Conservation (phyloP, 1,284 basidiomycete genomes). For the Hemileia vastatrix region DNA sequence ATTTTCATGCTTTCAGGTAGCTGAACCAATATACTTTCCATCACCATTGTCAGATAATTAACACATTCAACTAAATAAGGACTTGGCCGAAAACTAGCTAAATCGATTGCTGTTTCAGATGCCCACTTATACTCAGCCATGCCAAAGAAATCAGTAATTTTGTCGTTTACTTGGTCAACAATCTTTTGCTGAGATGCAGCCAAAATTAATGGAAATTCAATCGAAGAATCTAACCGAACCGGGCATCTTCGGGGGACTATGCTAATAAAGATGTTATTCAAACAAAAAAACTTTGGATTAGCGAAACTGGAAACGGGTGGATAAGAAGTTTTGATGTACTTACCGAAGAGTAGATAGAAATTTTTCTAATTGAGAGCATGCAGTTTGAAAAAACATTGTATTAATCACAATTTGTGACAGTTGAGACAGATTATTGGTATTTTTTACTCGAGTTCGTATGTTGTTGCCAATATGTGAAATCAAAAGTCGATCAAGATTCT, state of each 20-base stretch:
- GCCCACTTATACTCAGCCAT: slow-evolving; percentile 91
- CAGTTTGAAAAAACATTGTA: slow-evolving; percentile 79
- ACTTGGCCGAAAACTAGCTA: slow-evolving; percentile 53
- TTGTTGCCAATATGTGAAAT: slow-evolving; percentile 68
- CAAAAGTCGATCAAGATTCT: slow-evolving; percentile 81
- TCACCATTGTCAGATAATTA: slow-evolving; percentile 91
- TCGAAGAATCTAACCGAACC: slow-evolving; percentile 58
- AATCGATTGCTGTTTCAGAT: slow-evolving; percentile 50
- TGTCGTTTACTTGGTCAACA: slow-evolving; percentile 70
- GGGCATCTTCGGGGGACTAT: slow-evolving; percentile 73
- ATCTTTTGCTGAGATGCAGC: slow-evolving; percentile 66
- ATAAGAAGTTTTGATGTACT: too few species aligned
- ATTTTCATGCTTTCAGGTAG: slow-evolving; percentile 66
- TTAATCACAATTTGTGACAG: slow-evolving; percentile 91
- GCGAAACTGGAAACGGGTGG: too few species aligned
- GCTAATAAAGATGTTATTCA: slow-evolving; percentile 44
- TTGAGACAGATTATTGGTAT: slow-evolving; percentile 72
- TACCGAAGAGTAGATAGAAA: slow-evolving; percentile 57
- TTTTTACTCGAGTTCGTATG: slow-evolving; percentile 61
- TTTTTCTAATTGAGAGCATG: slow-evolving; percentile 75
- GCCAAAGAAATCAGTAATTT: slow-evolving; percentile 94
- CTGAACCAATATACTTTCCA: slow-evolving; percentile 80
- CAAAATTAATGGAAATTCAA: slow-evolving; percentile 62
- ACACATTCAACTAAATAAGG: slow-evolving; percentile 89
- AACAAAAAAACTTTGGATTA: too few species aligned